Base-by-base conservation (phyloP, 176 grass and related monocot species). In the Triticum urartu region DNA sequence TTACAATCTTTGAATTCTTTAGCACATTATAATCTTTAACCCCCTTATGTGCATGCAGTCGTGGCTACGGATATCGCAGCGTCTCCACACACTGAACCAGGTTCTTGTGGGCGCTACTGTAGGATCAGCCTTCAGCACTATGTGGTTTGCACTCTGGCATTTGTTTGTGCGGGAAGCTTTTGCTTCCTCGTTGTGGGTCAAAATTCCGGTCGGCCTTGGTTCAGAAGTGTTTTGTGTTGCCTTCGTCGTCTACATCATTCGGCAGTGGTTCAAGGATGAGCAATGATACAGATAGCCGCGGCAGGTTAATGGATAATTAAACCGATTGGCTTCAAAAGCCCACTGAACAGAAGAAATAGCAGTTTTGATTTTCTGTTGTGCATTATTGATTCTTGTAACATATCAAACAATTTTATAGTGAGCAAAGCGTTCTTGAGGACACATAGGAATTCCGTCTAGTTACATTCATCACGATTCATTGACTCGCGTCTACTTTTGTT, bases 61-160 rank as follows among this genome's bases (percentile, higher is more conserved):
- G 0, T 99, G 97, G 97, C 43, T 99, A 67, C 87, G 97, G 38
- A 87, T 96, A 10, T 94, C 97, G 0, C 94, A 89, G 63, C 82
- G 74, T 58, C 94, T 96, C 79, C 97, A 99, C 79, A 96, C 97
- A 9, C 43, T 63, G 35, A 96, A 82, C 64, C 97, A 96, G 89
- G 73, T 99, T 64, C 78, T 91, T 7, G 97, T 96, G 12, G 97
- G 94, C 40, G 89, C 79, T 15, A 21, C 79, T 20, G 47, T 96
- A 67, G 97, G 97, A 67, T 84, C 87, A 82, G 8, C 56, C 54
- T 86, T 89, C 4, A 45, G 76, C 72, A 85, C 85, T 73, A 9
- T 64, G 17, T 99, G 92, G 97, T 91, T 90, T 86, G 83, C 65
- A 72, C 70, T 91, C 78, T 99, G 94, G 90, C 88, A 96, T 92